Conservation (phyloP, 1,284 basidiomycete species). For the Moesziomyces parantarcticus region DNA sequence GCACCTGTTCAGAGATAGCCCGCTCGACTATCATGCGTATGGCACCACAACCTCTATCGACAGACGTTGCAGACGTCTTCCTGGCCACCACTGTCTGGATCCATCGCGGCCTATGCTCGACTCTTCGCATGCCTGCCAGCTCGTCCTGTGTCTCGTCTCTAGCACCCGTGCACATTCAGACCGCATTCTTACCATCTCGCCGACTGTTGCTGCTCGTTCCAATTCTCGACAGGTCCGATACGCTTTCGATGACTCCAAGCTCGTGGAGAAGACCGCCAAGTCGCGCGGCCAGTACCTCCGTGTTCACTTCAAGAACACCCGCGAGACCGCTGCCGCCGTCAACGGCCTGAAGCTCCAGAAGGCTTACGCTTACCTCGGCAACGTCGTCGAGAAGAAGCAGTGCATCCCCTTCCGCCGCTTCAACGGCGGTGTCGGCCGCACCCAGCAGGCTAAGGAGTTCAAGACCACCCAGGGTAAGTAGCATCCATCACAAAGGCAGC, state of each 20-base stretch:
- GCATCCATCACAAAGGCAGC: not conserved
- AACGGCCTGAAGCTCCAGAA: conserved; percentile 92
- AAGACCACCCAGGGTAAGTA: conserved; percentile 90
- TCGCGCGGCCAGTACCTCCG: conserved; percentile 96
- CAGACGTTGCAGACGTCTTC: not conserved
- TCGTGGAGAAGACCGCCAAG: conserved; percentile 66
- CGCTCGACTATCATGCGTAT: too few relatives aligned
- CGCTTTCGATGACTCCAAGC: conserved; percentile 67
- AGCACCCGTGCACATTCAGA: not conserved
- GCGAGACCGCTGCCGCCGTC: conserved; percentile 71
- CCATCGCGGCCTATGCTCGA: not conserved
- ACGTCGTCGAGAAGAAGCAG: conserved; percentile 97
- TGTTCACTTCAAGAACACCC: conserved; percentile 99
- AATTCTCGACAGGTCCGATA: conserved; percentile 59
- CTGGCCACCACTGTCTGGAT: too few relatives aligned
- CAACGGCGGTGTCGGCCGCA: conserved; percentile 95
- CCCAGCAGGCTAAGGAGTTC: conserved; percentile 97
- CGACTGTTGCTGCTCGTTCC: not conserved
- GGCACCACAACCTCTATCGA: not conserved
- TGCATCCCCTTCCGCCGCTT: conserved; percentile 97
- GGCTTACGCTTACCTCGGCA: conserved; percentile 92
- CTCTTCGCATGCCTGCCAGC: not conserved
- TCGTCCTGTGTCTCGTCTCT: conserved; percentile 6
- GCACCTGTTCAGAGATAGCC: too few relatives aligned
- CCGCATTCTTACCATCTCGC: conserved; percentile 19